A percentile compares a stretch with the other conserved stretches of the same genome.
These are phyloP conservation scores for Astragalus membranaceus DNA, from an alignment of 306 rosid species.

Conservation along the genomic window DNA sequence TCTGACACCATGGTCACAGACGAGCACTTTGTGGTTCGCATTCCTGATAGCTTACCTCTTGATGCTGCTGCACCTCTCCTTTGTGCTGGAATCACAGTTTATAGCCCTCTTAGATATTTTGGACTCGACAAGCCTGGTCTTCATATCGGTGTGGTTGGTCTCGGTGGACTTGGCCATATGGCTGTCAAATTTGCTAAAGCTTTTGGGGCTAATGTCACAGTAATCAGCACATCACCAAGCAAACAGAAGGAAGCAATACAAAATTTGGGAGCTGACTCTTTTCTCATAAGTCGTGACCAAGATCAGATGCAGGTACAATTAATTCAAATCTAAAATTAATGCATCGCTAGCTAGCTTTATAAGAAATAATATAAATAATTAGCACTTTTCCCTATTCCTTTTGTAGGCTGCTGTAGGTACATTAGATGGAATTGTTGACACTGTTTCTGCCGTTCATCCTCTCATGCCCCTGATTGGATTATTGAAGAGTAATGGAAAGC, in stretches of 20 bases:
- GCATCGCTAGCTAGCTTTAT: too few species aligned
- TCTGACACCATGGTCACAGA: conserved; percentile 43
- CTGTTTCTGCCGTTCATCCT: conserved; percentile 41
- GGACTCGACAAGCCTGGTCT: conserved; percentile 43
- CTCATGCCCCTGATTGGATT: conserved; percentile 34
- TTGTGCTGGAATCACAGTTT: conserved; percentile 60
- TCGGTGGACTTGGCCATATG: conserved; percentile 53
- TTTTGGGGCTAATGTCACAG: conserved; percentile 42
- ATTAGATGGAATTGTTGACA: conserved; percentile 52
- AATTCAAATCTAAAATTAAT: neutral
- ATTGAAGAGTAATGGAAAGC: conserved; percentile 42
- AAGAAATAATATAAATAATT: neutral
- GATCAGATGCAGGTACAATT: conserved; percentile 34
- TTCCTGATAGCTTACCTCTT: conserved; percentile 37
- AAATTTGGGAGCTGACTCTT: conserved; percentile 32
- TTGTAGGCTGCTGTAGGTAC: conserved; percentile 27
- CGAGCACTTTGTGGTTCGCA: conserved; percentile 27
- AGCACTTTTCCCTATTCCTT: neutral
- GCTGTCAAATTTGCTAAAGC: conserved; percentile 58
- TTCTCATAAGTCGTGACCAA: conserved; percentile 38
- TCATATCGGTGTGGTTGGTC: conserved; percentile 49
- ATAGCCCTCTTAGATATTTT: conserved; percentile 40
- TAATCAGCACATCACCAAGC: conserved; percentile 46
- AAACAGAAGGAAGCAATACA: conserved; percentile 45
- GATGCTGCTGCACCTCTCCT: conserved; percentile 53